phyloP scores from a whole-genome alignment of 441 rosid genomes.

The Raphanus hybrid region DNA sequence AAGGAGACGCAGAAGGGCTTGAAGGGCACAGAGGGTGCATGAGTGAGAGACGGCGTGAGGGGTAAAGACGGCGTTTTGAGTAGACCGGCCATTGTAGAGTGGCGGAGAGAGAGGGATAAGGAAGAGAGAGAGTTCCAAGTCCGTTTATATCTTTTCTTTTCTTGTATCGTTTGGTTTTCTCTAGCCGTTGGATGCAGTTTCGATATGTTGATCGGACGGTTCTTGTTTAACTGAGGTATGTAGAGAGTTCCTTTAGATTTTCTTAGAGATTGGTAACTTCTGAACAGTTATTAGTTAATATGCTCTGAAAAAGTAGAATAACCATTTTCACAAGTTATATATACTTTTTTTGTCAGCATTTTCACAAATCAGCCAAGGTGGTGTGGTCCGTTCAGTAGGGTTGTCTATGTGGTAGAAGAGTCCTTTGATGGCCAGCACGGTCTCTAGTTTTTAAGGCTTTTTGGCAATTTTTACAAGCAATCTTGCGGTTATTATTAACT shows the following conservation, averaged over 20 bases:
- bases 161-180: constrained; percentile 19
- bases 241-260: constrained; percentile 22
- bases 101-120: constrained; percentile 33
- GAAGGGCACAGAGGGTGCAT: constrained; percentile 31
- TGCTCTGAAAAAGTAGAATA: background rate
- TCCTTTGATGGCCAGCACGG: background rate
- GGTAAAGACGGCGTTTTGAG: constrained; percentile 64
- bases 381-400: background rate
- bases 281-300: background rate
- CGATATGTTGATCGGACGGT: constrained; percentile 22
- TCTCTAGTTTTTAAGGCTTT: background rate
- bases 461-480: background rate
- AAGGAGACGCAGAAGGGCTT: constrained; percentile 50
- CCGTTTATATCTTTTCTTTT: background rate
- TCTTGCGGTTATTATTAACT: background rate
- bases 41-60: constrained; percentile 37
- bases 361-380: background rate
- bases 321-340: too few species aligned
- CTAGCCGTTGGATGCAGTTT: constrained; percentile 43
- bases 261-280: background rate
- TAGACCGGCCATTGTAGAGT: constrained; percentile 41
- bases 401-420: background rate
- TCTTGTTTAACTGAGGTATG: background rate
- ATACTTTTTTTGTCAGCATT: too few species aligned
- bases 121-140: background rate